Evolutionary conservation across 805 yeast genomes (phyloP).

Genomic region (Myxozyma kluyveri): DNA sequence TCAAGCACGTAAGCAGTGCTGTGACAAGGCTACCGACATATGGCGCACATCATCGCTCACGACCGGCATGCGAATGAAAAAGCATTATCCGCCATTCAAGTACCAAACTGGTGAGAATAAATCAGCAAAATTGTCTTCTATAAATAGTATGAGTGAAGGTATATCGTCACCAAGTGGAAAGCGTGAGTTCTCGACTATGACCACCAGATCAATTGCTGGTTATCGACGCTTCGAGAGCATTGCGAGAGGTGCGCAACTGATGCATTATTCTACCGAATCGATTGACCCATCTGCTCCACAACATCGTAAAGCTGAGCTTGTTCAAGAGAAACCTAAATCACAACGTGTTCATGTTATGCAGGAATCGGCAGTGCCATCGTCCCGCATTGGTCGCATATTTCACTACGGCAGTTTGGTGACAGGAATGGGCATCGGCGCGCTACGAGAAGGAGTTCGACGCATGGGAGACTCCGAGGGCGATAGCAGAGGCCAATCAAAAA

Average conservation of each 20-base stretch:
- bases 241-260: neutral
- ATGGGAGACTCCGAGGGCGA: conserved; percentile 44
- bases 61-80: conserved; percentile 4
- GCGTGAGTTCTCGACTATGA: conserved; percentile 2
- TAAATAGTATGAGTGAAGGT: neutral
- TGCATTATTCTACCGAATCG: conserved; percentile 1
- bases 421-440: conserved; percentile 79
- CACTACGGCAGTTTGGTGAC: conserved; percentile 94
- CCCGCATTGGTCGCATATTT: conserved; percentile 81
- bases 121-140: neutral
- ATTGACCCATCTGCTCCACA: neutral
- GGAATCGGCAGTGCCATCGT: conserved; percentile 72
- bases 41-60: conserved; percentile 23
- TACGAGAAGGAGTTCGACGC: conserved; percentile 71
- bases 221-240: neutral
- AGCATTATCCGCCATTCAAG: conserved; percentile 1
- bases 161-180: neutral
- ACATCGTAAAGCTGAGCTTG: conserved; percentile 3
- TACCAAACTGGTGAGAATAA: neutral
- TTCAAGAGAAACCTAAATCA: neutral
- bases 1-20: conserved; percentile 8
- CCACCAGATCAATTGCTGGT: too few relatives aligned
- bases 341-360: conserved; percentile 9
- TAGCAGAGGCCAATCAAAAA: conserved; percentile 5
- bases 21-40: conserved; percentile 9